A percentile compares a stretch with the other conserved stretches of the same genome.
These are phyloP conservation scores for Solanum lignicaule DNA, from an alignment of 257 asterid genomes.

Conservation along the genomic window DNA sequence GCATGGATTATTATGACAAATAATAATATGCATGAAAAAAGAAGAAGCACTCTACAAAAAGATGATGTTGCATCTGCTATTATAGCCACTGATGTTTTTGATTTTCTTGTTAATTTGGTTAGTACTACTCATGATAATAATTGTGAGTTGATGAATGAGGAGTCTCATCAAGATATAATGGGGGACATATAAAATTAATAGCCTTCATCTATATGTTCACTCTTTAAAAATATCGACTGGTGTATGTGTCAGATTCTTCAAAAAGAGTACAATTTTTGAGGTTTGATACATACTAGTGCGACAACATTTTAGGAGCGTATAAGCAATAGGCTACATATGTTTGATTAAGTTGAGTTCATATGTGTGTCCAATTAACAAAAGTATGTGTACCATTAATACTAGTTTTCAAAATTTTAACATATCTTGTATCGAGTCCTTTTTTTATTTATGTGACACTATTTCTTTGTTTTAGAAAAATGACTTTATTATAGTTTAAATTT, in stretches of 20 bases:
- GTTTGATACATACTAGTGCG: too few relatives aligned
- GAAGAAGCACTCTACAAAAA: conserved; percentile 51
- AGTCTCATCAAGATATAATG: not conserved
- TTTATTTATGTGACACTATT: not conserved
- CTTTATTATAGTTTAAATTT: not conserved
- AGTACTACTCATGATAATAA: conserved; percentile 4
- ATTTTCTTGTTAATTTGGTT: conserved; percentile 51
- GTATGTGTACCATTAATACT: not conserved
- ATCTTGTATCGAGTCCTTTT: not conserved
- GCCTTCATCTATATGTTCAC: not conserved
- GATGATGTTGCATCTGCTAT: conserved; percentile 77
- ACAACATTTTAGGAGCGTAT: not conserved
- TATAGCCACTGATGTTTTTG: conserved; percentile 55
- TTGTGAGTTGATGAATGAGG: not conserved
- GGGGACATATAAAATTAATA: not conserved
- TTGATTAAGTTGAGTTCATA: not conserved
- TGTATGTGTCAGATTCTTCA: not conserved
- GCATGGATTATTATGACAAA: conserved; percentile 43
- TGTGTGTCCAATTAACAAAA: not conserved
- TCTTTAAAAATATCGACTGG: not conserved
- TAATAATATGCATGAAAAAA: conserved; percentile 30
- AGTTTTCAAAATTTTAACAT: not conserved
- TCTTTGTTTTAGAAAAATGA: not conserved
- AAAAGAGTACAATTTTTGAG: not conserved
- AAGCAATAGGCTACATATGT: not conserved